These are phyloP conservation scores for Entomortierella chlamydospora DNA, from an alignment of 192 early-diverging fungal species.

Conservation along the genomic window DNA sequence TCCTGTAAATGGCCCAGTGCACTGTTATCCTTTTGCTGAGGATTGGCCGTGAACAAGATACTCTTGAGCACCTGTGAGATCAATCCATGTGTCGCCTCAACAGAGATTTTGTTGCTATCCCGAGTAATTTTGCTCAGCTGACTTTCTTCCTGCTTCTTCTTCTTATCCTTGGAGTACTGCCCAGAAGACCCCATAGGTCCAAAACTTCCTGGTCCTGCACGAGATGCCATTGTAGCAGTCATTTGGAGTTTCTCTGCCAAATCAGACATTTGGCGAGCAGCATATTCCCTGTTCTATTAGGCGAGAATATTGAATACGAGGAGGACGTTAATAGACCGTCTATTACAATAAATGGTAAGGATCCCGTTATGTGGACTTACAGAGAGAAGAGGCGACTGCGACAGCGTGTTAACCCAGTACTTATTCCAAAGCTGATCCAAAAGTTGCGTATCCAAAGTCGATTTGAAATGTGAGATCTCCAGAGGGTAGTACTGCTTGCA, in stretches of 20 bases:
- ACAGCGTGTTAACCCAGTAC: conserved; percentile 97
- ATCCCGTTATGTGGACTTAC: conserved; percentile 57
- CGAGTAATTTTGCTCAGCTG: conserved; percentile 75
- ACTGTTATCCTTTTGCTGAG: conserved; percentile 24
- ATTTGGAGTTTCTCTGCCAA: conserved; percentile 87
- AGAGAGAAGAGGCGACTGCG: conserved; percentile 89
- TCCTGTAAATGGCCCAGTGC: conserved; percentile 1
- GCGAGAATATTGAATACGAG: not conserved
- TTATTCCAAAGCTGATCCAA: conserved; percentile 97
- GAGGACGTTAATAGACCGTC: not conserved
- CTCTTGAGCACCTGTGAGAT: conserved; percentile 89
- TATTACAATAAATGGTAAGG: not conserved
- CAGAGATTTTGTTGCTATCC: conserved; percentile 82
- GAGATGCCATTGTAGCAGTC: conserved; percentile 67
- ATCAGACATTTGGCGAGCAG: conserved; percentile 81
- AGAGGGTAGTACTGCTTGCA: conserved; percentile 90
- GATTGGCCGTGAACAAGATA: conserved; percentile 71
- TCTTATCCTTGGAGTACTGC: conserved; percentile 50
- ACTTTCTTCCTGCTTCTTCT: conserved; percentile 72
- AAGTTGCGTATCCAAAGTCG: conserved; percentile 84
- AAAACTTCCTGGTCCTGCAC: conserved; percentile 60
- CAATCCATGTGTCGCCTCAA: conserved; percentile 83
- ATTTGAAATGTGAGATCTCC: conserved; percentile 94
- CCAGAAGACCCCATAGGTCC: conserved; percentile 43
- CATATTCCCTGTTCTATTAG: conserved; percentile 83